Conservation (phyloP, 2,329 filamentous ascomycete species). For the Penicillium sp. region DNA sequence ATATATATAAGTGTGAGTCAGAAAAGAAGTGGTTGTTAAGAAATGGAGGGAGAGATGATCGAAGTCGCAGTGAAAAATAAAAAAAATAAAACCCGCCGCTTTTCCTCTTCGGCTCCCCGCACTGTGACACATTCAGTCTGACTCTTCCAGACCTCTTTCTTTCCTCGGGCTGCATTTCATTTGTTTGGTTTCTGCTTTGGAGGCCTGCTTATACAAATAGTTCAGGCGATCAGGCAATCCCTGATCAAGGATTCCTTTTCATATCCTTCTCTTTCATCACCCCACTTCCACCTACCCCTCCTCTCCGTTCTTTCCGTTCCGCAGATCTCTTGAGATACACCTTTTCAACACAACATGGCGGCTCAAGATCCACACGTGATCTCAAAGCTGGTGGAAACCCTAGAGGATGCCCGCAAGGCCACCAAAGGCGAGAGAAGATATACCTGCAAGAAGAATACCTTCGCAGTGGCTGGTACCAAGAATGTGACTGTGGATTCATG, state of each 20-base stretch:
- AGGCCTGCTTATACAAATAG: not conserved
- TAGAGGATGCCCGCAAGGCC: conserved; percentile 55
- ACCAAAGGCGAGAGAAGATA: conserved; percentile 57
- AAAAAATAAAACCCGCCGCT: conserved; percentile 10
- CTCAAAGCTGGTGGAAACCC: conserved; percentile 60
- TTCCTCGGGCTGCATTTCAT: not conserved
- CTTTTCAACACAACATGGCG: conserved; percentile 13
- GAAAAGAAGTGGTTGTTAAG: not conserved
- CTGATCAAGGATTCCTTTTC: not conserved
- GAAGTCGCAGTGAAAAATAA: conserved; percentile 1
- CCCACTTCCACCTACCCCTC: conserved; percentile 2
- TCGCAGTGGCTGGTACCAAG: conserved; percentile 63
- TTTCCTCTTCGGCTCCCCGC: conserved; percentile 28
- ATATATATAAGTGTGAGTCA: not conserved
- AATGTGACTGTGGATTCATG: conserved; percentile 79
- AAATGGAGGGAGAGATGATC: no score
- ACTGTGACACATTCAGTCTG: conserved; percentile 12
- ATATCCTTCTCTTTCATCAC: not conserved
- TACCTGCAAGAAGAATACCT: conserved; percentile 78
- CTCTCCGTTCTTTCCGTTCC: conserved; percentile 2
- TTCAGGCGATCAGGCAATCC: not conserved
- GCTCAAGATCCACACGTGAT: conserved; percentile 69
- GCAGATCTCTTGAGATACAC: conserved; percentile 1
- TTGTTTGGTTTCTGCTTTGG: not conserved
- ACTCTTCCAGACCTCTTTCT: not conserved